phyloP scores from a whole-genome alignment of 2,329 filamentous ascomycete species.

The Cladophialophora bantiana region DNA sequence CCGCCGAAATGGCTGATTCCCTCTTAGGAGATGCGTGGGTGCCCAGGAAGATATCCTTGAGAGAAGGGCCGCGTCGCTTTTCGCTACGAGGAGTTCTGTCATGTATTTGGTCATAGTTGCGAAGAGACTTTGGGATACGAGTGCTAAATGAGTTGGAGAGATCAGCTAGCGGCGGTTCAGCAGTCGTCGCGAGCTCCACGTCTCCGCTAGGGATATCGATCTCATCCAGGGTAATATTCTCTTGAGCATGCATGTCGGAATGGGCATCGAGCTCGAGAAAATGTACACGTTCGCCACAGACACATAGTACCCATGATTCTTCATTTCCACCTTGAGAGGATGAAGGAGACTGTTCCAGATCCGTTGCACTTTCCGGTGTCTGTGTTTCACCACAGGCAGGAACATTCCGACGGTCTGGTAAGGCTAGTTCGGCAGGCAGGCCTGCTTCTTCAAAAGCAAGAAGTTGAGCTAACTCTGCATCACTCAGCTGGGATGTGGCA shows the following conservation, averaged over 20 bases:
- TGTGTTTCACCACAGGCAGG: slow-evolving; percentile 22
- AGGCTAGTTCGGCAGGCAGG: slow-evolving; percentile 35
- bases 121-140: slow-evolving; percentile 37
- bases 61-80: slow-evolving; percentile 34
- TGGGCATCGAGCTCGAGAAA: slow-evolving; percentile 64
- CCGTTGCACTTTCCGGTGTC: slow-evolving; percentile 21
- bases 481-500: slow-evolving; percentile 14
- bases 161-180: slow-evolving; percentile 23
- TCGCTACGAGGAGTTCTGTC: slow-evolving; percentile 28
- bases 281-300: slow-evolving; percentile 65
- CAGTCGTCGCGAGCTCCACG: slow-evolving; percentile 35
- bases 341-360: not conserved
- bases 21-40: slow-evolving; percentile 30
- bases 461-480: slow-evolving; percentile 36
- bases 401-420: slow-evolving; percentile 28
- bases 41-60: slow-evolving; percentile 39
- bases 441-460: slow-evolving; percentile 39
- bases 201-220: slow-evolving; percentile 43
- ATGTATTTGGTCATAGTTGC: slow-evolving; percentile 41
- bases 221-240: slow-evolving; percentile 55
- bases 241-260: slow-evolving; percentile 64
- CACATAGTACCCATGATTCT: slow-evolving; percentile 32
- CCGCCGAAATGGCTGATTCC: slow-evolving; percentile 24
- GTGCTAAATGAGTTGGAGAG: slow-evolving; percentile 37
- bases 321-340: slow-evolving; percentile 8